These are phyloP conservation scores for Daldinia caldariorum DNA, from an alignment of 495 filamentous ascomycete species.

Conservation along the genomic window DNA sequence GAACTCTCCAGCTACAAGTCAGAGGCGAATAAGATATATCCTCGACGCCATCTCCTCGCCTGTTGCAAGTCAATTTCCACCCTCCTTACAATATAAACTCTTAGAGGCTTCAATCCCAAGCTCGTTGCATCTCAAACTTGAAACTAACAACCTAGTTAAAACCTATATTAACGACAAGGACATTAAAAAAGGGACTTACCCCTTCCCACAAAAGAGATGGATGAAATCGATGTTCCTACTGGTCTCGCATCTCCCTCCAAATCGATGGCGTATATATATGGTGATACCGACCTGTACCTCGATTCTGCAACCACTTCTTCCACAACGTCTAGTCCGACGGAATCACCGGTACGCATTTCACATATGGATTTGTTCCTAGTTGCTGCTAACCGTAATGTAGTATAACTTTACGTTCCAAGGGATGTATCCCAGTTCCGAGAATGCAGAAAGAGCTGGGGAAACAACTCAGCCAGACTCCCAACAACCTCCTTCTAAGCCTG, in stretches of 20 bases:
- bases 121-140: neutral
- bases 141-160: no score
- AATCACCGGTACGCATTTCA: slow-evolving; percentile 49
- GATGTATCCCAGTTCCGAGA: slow-evolving; percentile 53
- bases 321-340: slow-evolving; percentile 54
- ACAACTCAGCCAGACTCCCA: slow-evolving; percentile 52
- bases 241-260: slow-evolving; percentile 52
- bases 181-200: neutral
- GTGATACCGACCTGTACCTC: slow-evolving; percentile 53
- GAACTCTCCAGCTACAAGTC: slow-evolving; percentile 23
- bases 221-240: slow-evolving; percentile 41
- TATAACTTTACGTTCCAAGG: slow-evolving; percentile 50
- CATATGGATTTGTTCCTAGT: neutral
- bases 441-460: slow-evolving; percentile 44
- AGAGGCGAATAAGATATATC: slow-evolving; percentile 36
- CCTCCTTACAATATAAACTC: neutral
- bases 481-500: slow-evolving; percentile 51
- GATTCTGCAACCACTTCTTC: slow-evolving; percentile 52
- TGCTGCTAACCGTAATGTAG: slow-evolving; percentile 41
- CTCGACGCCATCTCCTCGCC: slow-evolving; percentile 25
- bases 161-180: neutral
- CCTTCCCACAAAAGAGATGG: slow-evolving; percentile 44
- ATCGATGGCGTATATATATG: slow-evolving; percentile 51
- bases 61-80: slow-evolving; percentile 14
- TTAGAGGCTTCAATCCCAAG: neutral